Percentiles rank a stretch among this genome's conserved stretches.
Evolutionary conservation across 305 asterid genomes (phyloP).

Genomic region (Solanum hybrid): DNA sequence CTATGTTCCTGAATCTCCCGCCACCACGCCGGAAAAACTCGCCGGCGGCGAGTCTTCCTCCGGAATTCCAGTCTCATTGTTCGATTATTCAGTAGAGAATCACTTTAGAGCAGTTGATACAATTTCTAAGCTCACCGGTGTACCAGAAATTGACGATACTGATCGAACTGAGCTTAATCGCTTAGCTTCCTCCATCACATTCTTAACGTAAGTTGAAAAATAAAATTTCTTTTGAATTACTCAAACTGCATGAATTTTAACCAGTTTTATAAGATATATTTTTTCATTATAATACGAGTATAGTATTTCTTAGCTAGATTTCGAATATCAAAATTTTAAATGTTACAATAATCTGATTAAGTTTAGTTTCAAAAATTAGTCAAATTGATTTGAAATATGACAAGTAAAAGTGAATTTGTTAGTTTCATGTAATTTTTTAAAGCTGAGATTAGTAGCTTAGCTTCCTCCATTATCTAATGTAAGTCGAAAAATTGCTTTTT

Average conservation of each 20-base stretch:
- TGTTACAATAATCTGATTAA: not conserved
- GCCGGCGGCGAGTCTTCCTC: constrained; percentile 1
- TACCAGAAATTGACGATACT: constrained; percentile 15
- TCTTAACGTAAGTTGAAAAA: constrained; percentile 37
- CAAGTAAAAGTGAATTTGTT: not conserved
- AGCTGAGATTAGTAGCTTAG: constrained; percentile 37
- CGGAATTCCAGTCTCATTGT: constrained; percentile 39
- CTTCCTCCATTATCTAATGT: constrained; percentile 57
- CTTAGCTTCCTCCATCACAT: constrained; percentile 50
- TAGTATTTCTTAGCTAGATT: not conserved
- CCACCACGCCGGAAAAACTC: constrained; percentile 6
- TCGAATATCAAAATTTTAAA: not conserved
- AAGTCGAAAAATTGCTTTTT: not conserved
- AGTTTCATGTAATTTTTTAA: not conserved
- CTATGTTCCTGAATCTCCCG: not conserved
- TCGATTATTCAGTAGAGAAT: constrained; percentile 60
- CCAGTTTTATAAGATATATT: not conserved
- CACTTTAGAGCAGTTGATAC: constrained; percentile 51
- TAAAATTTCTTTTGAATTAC: not conserved
- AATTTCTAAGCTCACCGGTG: constrained; percentile 42
- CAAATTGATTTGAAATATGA: not conserved
- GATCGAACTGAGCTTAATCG: constrained; percentile 41
- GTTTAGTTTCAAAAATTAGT: not conserved
- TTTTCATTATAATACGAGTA: not conserved
- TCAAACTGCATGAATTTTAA: not conserved